phyloP scores from a whole-genome alignment of 1,284 basidiomycete genomes.

The Cryptococcus floricola region DNA sequence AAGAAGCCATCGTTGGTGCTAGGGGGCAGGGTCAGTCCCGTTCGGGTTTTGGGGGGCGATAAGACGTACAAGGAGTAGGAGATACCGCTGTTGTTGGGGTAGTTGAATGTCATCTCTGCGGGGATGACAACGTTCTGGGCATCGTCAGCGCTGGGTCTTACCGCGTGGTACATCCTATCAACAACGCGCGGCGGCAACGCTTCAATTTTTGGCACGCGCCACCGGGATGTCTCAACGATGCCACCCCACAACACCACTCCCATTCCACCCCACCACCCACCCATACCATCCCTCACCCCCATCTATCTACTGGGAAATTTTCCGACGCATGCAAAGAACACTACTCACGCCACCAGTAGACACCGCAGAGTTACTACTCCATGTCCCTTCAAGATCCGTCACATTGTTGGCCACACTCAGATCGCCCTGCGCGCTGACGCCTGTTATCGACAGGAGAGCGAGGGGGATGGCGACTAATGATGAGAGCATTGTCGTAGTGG shows the following conservation, averaged over 20 bases:
- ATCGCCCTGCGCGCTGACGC: slow-evolving; percentile 29
- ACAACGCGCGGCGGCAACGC: neutral
- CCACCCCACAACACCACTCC: neutral
- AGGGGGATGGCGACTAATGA: slow-evolving; percentile 13
- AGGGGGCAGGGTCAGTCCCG: neutral
- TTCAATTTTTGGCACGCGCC: no score
- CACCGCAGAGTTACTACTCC: slow-evolving; percentile 71
- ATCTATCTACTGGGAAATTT: neutral
- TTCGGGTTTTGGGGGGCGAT: neutral
- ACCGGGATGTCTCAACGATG: neutral
- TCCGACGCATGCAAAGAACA: neutral
- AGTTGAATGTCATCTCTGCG: slow-evolving; percentile 69
- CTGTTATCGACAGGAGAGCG: slow-evolving; percentile 5
- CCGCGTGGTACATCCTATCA: no score
- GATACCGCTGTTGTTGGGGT: slow-evolving; percentile 76
- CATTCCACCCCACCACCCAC: neutral
- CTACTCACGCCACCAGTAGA: slow-evolving; percentile 73
- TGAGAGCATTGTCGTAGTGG: slow-evolving; percentile 8
- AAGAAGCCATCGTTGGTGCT: slow-evolving; percentile 67
- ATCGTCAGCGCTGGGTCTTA: neutral
- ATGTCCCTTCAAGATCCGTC: slow-evolving; percentile 70
- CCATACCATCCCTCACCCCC: neutral
- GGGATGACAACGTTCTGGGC: slow-evolving; percentile 76
- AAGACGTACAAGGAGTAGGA: slow-evolving; percentile 79
- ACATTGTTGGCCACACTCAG: slow-evolving; percentile 55